Conservation (phyloP, 257 asterid species). For the Solanum lignicaule region DNA sequence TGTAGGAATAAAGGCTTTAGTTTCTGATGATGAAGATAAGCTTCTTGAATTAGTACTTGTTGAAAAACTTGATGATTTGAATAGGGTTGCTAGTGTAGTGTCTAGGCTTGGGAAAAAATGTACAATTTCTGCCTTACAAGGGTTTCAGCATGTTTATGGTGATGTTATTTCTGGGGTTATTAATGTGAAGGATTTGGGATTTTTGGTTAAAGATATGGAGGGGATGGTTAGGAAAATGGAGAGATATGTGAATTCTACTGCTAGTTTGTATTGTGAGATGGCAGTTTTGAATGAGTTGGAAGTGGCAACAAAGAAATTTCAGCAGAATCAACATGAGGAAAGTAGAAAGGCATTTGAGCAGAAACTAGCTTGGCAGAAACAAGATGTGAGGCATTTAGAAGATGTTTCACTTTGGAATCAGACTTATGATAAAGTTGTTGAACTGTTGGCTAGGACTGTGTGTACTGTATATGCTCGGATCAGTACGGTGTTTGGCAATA, state of each 20-base stretch:
- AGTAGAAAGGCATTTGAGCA: conserved; percentile 70
- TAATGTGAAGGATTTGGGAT: conserved; percentile 61
- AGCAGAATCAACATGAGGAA: conserved; percentile 67
- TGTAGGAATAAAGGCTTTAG: conserved; percentile 52
- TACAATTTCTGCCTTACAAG: conserved; percentile 69
- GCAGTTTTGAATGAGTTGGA: conserved; percentile 75
- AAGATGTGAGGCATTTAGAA: conserved; percentile 78
- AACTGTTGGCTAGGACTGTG: conserved; percentile 63
- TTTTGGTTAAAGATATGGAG: conserved; percentile 93
- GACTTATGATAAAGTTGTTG: conserved; percentile 75
- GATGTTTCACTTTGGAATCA: conserved; percentile 82
- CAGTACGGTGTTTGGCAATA: conserved; percentile 34
- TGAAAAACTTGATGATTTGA: conserved; percentile 81
- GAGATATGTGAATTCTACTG: conserved; percentile 47
- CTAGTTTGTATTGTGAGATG: conserved; percentile 55
- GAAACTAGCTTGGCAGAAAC: conserved; percentile 80
- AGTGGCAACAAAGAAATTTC: conserved; percentile 65
- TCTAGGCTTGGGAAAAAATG: conserved; percentile 94
- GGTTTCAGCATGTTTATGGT: conserved; percentile 90
- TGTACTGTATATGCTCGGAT: conserved; percentile 66
- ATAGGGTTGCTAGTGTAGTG: conserved; percentile 60
- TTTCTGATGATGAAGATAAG: conserved; percentile 50
- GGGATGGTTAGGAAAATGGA: conserved; percentile 75
- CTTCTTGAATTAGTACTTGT: conserved; percentile 59
- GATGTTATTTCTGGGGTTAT: conserved; percentile 65